Percentiles rank a stretch among this genome's conserved stretches.
These are phyloP conservation scores for Rhynchospora tenuis DNA, from an alignment of 176 grass and related monocot genomes.

Conservation along the genomic window DNA sequence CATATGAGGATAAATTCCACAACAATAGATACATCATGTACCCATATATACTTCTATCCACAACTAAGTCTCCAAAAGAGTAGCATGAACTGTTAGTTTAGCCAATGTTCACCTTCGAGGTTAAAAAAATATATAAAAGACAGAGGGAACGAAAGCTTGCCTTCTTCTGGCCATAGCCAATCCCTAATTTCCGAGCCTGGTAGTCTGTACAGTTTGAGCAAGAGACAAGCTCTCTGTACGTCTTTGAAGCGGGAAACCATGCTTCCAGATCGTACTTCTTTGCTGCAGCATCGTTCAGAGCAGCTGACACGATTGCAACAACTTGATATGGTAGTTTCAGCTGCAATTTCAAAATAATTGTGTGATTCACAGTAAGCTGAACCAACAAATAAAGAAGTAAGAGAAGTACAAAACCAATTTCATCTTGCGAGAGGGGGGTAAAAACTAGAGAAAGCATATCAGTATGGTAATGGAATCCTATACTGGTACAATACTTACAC, in stretches of 20 bases:
- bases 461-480: not conserved
- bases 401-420: not conserved
- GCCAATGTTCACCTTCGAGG: not conserved
- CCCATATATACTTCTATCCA: not conserved
- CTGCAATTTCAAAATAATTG: slow-evolving; percentile 30
- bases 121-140: not conserved
- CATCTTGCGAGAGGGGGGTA: not conserved
- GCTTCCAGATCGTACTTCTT: slow-evolving; percentile 97
- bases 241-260: slow-evolving; percentile 94
- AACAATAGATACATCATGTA: not conserved
- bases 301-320: slow-evolving; percentile 83
- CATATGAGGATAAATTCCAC: not conserved
- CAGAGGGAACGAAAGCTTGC: slow-evolving; percentile 20
- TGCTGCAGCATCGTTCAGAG: slow-evolving; percentile 86
- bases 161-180: slow-evolving; percentile 88
- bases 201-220: slow-evolving; percentile 97
- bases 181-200: slow-evolving; percentile 88
- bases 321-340: slow-evolving; percentile 82
- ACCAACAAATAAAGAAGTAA: slow-evolving; percentile 17
- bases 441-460: not conserved
- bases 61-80: not conserved
- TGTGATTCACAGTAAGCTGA: not conserved
- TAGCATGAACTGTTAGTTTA: not conserved
- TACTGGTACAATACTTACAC: slow-evolving; percentile 21
- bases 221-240: slow-evolving; percentile 77